Evolutionary conservation across 1,284 basidiomycete species (phyloP).

Genomic region (Pseudozyma tsukubaensis): DNA sequence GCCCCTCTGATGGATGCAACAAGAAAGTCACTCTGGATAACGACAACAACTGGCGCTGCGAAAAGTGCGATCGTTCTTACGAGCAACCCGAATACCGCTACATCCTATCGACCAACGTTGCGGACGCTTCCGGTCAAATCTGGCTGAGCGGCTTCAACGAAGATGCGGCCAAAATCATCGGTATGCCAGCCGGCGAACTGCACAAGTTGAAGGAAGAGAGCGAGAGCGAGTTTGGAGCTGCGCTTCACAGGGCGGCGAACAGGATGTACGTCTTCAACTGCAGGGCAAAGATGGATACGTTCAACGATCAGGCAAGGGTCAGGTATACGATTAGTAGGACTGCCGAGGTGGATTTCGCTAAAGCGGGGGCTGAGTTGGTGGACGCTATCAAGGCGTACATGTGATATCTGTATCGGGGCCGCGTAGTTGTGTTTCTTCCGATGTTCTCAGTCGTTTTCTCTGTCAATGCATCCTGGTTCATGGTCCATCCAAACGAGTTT

Average conservation of each 20-base stretch:
- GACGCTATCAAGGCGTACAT: constrained; percentile 57
- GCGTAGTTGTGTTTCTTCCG: background rate
- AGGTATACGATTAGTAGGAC: constrained; percentile 63
- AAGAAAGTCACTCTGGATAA: constrained; percentile 87
- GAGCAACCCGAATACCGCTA: constrained; percentile 87
- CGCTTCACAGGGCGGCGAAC: constrained; percentile 78
- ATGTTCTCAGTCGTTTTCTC: background rate
- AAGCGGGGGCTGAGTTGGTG: constrained; percentile 61
- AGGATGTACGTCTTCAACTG: constrained; percentile 85
- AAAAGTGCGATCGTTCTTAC: constrained; percentile 87
- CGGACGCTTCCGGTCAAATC: constrained; percentile 86
- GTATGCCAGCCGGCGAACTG: constrained; percentile 83
- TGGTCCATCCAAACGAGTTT: background rate
- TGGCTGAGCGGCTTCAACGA: constrained; percentile 99
- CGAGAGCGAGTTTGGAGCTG: constrained; percentile 75
- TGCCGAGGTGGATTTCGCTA: constrained; percentile 57
- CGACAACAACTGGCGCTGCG: constrained; percentile 82
- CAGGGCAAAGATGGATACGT: constrained; percentile 76
- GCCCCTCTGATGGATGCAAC: constrained; percentile 82
- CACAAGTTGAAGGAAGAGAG: constrained; percentile 78
- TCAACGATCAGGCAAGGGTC: constrained; percentile 62
- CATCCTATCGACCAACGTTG: constrained; percentile 86
- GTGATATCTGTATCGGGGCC: constrained; percentile 10
- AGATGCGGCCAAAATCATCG: constrained; percentile 79
- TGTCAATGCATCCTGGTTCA: constrained; percentile 1